Base-by-base conservation (phyloP, 2,329 filamentous ascomycete species). In the Nakataea oryzae region DNA sequence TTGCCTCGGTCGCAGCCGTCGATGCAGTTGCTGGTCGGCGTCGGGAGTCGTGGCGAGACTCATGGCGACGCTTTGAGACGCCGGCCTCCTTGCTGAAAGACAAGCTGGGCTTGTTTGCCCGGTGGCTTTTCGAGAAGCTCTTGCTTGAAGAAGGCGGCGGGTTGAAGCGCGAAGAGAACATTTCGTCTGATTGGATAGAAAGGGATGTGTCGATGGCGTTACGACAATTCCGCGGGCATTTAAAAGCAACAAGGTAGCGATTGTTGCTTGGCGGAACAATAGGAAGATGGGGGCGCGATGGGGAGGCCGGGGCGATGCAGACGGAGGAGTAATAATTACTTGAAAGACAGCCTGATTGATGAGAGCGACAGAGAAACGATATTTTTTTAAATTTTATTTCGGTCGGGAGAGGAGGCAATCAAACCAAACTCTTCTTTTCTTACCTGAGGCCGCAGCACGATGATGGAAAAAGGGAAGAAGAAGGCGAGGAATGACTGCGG, bases 21-120 rank as follows among this genome's bases (percentile, higher is more conserved):
- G 79, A 76, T 61, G 77, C 74, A 12, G 81, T 82, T 3, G 76
- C 75, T 34, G 79, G 78, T 24, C 81, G 78, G 47, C 80, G 78
- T 56, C 76, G 76, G 63, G 78, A 75, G 57, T 84, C 81, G 70
- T 81, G 80, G 64, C 81, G 79, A 63, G 78, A 75, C 57, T 84
- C 81, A 70, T 81, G 80, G 64, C 81, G 79, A 66, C 77, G 74
- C 70, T 85, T 85, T 30, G 79, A 79, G 21, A 85, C 74, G 2
- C 82, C 82, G 55, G 76, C 74, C 28, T 79, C 78, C 65, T 81
- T 84, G 70, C 76, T 81, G 69, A 85, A 83, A 1, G 82, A 84
- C 2, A 80, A 76, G 67, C 72, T 81, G 5, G 81, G 79, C 66
- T 80, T 83, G 67, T 73, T 76, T 28, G 68, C 67, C 65, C 81